Percentiles rank a stretch among this genome's conserved stretches.
These are phyloP conservation scores for Fagopyrum tataricum DNA, from an alignment of 148 eudicot genomes.

Conservation along the genomic window DNA sequence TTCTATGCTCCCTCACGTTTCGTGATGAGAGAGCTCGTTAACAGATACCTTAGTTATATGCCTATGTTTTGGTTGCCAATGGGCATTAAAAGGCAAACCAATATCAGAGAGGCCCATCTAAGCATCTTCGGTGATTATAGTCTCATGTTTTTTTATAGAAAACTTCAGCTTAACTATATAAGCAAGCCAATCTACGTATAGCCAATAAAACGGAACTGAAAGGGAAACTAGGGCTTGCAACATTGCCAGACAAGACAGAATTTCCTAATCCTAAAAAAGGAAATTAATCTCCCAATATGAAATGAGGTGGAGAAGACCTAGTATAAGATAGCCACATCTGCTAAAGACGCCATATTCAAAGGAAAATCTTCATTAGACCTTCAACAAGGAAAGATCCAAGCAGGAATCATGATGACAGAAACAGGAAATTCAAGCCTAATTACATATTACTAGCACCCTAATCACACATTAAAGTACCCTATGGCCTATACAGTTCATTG, in stretches of 20 bases:
- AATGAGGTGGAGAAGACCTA: background rate
- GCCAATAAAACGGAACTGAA: background rate
- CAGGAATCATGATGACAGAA: background rate
- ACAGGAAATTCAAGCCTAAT: background rate
- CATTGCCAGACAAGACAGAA: background rate
- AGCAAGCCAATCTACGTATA: background rate
- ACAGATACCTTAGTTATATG: background rate
- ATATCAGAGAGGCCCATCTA: background rate
- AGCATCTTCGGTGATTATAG: background rate
- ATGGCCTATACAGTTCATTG: background rate
- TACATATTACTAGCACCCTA: background rate
- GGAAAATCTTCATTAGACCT: background rate
- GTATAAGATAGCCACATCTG: background rate
- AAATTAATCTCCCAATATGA: background rate
- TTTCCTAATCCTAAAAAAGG: background rate
- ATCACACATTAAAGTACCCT: background rate
- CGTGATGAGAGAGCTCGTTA: too few species aligned
- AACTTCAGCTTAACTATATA: background rate
- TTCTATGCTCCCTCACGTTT: too few species aligned
- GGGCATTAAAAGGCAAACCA: background rate
- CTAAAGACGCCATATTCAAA: background rate
- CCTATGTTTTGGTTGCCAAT: background rate
- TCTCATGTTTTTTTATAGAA: background rate
- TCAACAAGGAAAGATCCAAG: background rate
- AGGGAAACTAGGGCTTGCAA: constrained; percentile 1